These are phyloP conservation scores for Amoebophrya sp. DNA, from an alignment of 169 alveolate genomes.

Conservation along the genomic window DNA sequence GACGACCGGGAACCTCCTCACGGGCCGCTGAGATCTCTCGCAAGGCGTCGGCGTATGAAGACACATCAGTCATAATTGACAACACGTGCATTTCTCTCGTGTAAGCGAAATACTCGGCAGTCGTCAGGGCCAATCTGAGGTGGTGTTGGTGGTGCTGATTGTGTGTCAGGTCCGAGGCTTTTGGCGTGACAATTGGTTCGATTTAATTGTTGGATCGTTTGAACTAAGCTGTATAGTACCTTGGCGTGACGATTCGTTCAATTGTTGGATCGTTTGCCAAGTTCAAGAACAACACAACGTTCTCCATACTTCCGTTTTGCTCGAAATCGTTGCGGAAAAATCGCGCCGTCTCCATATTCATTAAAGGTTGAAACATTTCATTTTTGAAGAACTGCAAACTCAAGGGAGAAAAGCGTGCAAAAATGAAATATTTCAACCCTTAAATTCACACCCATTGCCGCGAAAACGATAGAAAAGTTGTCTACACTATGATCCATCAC, in stretches of 20 bases:
- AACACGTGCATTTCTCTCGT: slow-evolving; percentile 96
- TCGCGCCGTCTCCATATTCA: slow-evolving; percentile 97
- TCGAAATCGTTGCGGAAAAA: slow-evolving; percentile 99
- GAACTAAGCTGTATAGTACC: too few relatives aligned
- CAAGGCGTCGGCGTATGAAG: slow-evolving; percentile 99
- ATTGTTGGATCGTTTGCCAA: slow-evolving; percentile 99
- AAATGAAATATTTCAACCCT: too few relatives aligned
- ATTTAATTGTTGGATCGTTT: too few relatives aligned
- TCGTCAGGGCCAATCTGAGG: slow-evolving; percentile 89
- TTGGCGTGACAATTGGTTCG: too few relatives aligned
- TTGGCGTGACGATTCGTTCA: slow-evolving; percentile 70
- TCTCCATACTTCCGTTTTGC: slow-evolving; percentile 97
- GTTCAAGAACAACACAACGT: slow-evolving; percentile 96
- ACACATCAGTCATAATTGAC: slow-evolving; percentile 98
- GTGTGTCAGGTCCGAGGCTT: too few relatives aligned
- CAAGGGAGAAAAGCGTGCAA: neutral
- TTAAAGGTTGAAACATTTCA: too few relatives aligned
- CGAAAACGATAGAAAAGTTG: slow-evolving; percentile 98
- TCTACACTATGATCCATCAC: slow-evolving; percentile 95
- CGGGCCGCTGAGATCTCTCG: slow-evolving; percentile 99
- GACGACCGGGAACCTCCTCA: slow-evolving; percentile 99
- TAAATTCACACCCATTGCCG: slow-evolving; percentile 98
- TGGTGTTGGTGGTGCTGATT: too few relatives aligned
- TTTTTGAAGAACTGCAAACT: neutral
- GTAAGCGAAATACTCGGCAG: slow-evolving; percentile 99